phyloP scores from a whole-genome alignment of 192 early-diverging fungal genomes.

The Paraglomus brasilianum region DNA sequence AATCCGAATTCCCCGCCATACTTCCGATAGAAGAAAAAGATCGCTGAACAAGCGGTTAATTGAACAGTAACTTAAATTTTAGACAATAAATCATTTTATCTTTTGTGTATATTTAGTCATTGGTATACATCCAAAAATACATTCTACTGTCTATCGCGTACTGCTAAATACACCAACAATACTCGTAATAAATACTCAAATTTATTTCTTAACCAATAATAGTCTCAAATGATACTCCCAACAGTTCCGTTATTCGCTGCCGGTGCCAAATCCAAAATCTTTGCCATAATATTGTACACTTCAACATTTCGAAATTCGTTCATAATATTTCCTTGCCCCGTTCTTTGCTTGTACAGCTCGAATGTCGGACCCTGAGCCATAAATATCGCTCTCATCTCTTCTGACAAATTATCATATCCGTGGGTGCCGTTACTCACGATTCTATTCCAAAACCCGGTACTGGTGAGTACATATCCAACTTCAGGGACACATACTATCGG shows the following conservation, averaged over 20 bases:
- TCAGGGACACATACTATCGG: conserved; percentile 74
- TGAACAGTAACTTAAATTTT: too few relatives aligned
- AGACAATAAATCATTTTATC: too few relatives aligned
- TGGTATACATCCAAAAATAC: too few relatives aligned
- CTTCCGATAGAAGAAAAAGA: too few relatives aligned
- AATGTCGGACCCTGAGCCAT: conserved; percentile 76
- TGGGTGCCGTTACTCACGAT: conserved; percentile 60
- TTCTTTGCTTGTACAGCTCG: conserved; percentile 24
- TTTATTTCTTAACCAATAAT: too few relatives aligned
- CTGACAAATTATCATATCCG: conserved; percentile 76
- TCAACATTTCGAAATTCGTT: conserved; percentile 71
- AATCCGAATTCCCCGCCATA: too few relatives aligned
- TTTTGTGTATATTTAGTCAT: too few relatives aligned
- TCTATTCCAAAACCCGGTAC: conserved; percentile 36
- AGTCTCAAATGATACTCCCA: conserved; percentile 25
- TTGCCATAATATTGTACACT: conserved; percentile 64
- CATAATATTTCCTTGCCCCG: conserved; percentile 31
- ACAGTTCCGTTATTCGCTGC: conserved; percentile 76
- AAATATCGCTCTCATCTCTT: conserved; percentile 85
- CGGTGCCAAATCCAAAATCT: conserved; percentile 54
- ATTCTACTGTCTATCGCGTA: too few relatives aligned
- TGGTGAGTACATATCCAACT: conserved; percentile 60
- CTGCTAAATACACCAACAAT: too few relatives aligned
- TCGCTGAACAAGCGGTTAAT: too few relatives aligned
- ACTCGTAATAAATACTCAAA: too few relatives aligned